Percentiles rank a stretch among this genome's conserved stretches.
phyloP scores from a whole-genome alignment of 164 flowering plant genomes.

The Echeveria elegans region DNA sequence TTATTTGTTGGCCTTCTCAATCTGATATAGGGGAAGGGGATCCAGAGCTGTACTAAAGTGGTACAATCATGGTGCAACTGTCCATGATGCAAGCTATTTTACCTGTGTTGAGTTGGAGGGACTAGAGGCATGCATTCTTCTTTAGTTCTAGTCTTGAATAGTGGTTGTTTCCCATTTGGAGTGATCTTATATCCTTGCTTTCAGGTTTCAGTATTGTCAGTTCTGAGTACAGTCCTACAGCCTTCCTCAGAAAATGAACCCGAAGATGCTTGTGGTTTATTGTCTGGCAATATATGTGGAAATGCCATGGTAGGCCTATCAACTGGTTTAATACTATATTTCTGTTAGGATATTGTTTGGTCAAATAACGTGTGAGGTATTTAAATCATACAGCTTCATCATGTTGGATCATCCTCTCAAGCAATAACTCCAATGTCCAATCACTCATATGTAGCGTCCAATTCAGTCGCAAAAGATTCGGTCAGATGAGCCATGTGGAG shows the following conservation, averaged over 20 bases:
- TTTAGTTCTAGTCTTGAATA: neutral
- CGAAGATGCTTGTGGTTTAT: slow-evolving; percentile 22
- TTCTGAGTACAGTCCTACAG: slow-evolving; percentile 34
- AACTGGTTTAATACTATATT: neutral
- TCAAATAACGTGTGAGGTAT: neutral
- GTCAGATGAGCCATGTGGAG: slow-evolving; percentile 16
- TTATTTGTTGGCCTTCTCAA: neutral
- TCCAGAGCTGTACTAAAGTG: slow-evolving; percentile 74
- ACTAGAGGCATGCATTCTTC: slow-evolving; percentile 47
- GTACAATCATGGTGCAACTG: slow-evolving; percentile 41
- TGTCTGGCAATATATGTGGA: slow-evolving; percentile 52
- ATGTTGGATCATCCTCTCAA: slow-evolving; percentile 37
- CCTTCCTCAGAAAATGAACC: slow-evolving; percentile 32
- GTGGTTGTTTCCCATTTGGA: neutral
- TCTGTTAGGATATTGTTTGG: neutral
- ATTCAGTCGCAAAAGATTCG: slow-evolving; percentile 6
- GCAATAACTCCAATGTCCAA: slow-evolving; percentile 85
- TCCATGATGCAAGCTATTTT: slow-evolving; percentile 85
- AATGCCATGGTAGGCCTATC: slow-evolving; percentile 40
- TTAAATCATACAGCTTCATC: slow-evolving; percentile 53
- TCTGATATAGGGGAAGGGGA: slow-evolving; percentile 66
- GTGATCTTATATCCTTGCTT: neutral
- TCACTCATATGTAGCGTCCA: slow-evolving; percentile 86
- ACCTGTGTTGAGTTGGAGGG: slow-evolving; percentile 77
- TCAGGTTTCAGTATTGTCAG: slow-evolving; percentile 15